Evolutionary conservation across 2,329 filamentous ascomycete species (phyloP).

Genomic region (Xylaria digitata): DNA sequence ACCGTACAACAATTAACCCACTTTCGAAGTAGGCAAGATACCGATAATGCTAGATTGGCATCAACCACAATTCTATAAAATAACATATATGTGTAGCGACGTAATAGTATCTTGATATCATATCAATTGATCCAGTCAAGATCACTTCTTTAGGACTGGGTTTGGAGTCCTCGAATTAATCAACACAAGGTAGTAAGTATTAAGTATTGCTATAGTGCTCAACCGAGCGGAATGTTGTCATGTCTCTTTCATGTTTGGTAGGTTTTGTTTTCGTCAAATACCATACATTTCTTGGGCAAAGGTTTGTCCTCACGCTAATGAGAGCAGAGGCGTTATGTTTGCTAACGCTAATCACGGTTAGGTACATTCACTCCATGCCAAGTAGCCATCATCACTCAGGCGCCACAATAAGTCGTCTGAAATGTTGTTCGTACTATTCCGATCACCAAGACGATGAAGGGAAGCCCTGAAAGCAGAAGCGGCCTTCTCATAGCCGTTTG

Average conservation of each 20-base stretch:
- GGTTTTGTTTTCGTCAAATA: constrained; percentile 7
- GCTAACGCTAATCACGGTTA: constrained; percentile 23
- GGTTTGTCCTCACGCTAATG: constrained; percentile 1
- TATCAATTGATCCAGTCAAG: background rate
- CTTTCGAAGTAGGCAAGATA: background rate
- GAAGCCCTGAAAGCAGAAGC: constrained; percentile 51
- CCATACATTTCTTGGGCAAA: background rate
- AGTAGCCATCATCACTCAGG: constrained; percentile 27
- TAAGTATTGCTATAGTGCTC: background rate
- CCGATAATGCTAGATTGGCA: background rate
- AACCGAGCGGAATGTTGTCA: background rate
- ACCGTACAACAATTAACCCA: constrained; percentile 6
- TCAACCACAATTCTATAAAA: constrained; percentile 6
- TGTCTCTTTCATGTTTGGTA: constrained; percentile 4
- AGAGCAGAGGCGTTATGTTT: constrained; percentile 19
- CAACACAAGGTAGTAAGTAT: background rate
- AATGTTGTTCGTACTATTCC: constrained; percentile 52
- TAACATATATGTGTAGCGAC: background rate
- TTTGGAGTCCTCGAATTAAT: background rate
- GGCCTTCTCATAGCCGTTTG: constrained; percentile 47
- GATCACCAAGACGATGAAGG: constrained; percentile 51
- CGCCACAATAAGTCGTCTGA: constrained; percentile 36
- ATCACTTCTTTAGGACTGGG: background rate
- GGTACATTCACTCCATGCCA: constrained; percentile 5
- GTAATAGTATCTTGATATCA: background rate